phyloP scores from a whole-genome alignment of 495 filamentous ascomycete genomes.

The Terfezia boudieri region DNA sequence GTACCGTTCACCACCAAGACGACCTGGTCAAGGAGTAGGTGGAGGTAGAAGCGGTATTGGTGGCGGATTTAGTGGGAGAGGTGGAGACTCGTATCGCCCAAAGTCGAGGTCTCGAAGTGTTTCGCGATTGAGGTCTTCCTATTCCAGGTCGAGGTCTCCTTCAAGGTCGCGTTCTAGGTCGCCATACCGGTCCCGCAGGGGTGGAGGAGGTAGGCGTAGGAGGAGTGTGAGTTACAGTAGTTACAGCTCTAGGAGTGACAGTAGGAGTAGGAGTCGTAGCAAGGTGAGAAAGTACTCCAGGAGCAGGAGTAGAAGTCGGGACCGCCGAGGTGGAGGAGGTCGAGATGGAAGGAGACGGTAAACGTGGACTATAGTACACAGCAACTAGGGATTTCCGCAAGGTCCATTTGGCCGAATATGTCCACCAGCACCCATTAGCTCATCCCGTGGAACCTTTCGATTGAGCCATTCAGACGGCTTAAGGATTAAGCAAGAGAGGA shows the following conservation, averaged over 20 bases:
- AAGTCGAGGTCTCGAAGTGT: constrained; percentile 9
- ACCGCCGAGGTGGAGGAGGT: not conserved
- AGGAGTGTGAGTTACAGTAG: constrained; percentile 44
- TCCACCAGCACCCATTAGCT: too few relatives aligned
- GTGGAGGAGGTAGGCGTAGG: constrained; percentile 24
- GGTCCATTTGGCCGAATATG: too few relatives aligned
- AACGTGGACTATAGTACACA: too few relatives aligned
- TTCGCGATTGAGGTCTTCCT: constrained; percentile 11
- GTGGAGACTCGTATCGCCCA: constrained; percentile 15
- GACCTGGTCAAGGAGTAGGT: not conserved
- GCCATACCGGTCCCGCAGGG: constrained; percentile 27
- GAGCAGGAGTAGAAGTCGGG: constrained; percentile 13
- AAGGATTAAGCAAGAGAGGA: too few relatives aligned
- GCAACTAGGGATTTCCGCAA: too few relatives aligned
- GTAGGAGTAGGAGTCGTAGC: constrained; percentile 22
- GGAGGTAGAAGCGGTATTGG: constrained; percentile 1
- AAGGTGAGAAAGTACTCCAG: constrained; percentile 19
- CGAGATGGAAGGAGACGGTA: too few relatives aligned
- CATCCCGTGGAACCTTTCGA: too few relatives aligned
- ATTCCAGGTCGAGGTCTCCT: constrained; percentile 8
- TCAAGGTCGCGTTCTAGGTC: constrained; percentile 23
- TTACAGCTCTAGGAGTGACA: constrained; percentile 30
- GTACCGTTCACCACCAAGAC: constrained; percentile 12
- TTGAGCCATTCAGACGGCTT: too few relatives aligned
- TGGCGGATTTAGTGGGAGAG: constrained; percentile 12